Conservation (phyloP, 768 basidiomycete species). For the Suillus hirtellus region DNA sequence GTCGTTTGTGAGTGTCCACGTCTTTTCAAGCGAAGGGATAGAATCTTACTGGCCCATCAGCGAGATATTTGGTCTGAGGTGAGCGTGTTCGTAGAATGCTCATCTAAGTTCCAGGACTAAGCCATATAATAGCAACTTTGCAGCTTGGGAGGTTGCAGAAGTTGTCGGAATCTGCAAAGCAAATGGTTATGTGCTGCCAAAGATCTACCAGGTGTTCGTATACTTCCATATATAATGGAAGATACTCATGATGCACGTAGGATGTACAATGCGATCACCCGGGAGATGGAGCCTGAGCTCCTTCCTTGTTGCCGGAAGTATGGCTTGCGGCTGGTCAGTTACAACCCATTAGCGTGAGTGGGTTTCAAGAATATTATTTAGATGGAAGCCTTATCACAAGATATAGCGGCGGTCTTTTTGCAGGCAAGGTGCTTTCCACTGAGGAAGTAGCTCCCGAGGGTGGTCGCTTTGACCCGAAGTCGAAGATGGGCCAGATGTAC, state of each 20-base stretch:
- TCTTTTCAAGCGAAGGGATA: neutral
- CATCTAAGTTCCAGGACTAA: neutral
- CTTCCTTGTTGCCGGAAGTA: constrained; percentile 60
- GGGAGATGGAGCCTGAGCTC: constrained; percentile 49
- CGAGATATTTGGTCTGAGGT: constrained; percentile 57
- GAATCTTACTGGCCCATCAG: constrained; percentile 23
- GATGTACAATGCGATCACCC: constrained; percentile 52
- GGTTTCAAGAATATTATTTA: neutral
- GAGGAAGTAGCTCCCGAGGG: constrained; percentile 33
- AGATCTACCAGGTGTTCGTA: constrained; percentile 55
- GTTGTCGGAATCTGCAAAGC: constrained; percentile 56
- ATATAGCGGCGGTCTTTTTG: constrained; percentile 54
- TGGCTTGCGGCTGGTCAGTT: constrained; percentile 55
- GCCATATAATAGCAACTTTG: constrained; percentile 42
- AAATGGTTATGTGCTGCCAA: constrained; percentile 55
- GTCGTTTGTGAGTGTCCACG: constrained; percentile 46
- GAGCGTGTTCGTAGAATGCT: neutral
- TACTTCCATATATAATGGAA: neutral
- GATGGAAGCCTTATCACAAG: neutral
- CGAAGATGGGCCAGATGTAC: constrained; percentile 43
- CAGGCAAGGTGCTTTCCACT: constrained; percentile 47
- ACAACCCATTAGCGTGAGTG: constrained; percentile 53
- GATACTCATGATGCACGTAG: constrained; percentile 17
- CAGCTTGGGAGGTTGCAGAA: constrained; percentile 60
- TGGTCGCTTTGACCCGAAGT: constrained; percentile 43